Base-by-base conservation (phyloP, 257 asterid species). In the Petrea volubilis region DNA sequence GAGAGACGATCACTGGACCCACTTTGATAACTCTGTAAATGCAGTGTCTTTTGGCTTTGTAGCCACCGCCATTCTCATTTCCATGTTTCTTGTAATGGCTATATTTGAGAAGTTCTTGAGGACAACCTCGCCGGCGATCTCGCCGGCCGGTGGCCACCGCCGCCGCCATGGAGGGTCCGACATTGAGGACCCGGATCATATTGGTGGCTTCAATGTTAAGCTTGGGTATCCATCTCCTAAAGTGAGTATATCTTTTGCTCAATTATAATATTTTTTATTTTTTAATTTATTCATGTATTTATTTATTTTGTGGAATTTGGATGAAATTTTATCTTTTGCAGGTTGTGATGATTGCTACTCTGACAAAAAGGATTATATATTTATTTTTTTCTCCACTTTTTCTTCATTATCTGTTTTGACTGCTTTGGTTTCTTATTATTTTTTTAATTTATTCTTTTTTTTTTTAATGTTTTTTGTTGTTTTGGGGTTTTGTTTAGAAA, bases 71-170 rank as follows among this genome's bases (percentile, higher is more conserved):
- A 81, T 89, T 79, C 93, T 89, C 63, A 84, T 89, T 27, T 84
- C 89, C 23, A 89, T 89, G 93, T 89, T 89, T 72, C 93, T 89
- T 65, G 86, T 89, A 11, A 89, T 89, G 96, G 96, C 96, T 27
- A 80, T 89, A 18, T 86, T 89, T 24, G 96, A 89, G 77, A 82
- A 88, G 88, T 81, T 89, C 72, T 79, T 86, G 4, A 72, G 93
- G 36, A 82, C 81, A 20, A 70, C 81, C 29, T 71, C 90, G 21
- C 78, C 89, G 52, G 69, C 72, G 20, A 41, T 71, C 14, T 64
- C 88, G 14, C 83, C 82, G 51, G 50, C 75, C 41, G 63, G 73
- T 49, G 84, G 69, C 41, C 77, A 66, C 24, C 76, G 66, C 40
- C 70, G 52, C 24, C 55, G 11, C 46, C 76, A 55, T 21, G 1